Percentiles rank a stretch among this genome's conserved stretches.
These are phyloP conservation scores for Mycosphaerella arachidis DNA, from an alignment of 2,329 filamentous ascomycete genomes.

Conservation along the genomic window DNA sequence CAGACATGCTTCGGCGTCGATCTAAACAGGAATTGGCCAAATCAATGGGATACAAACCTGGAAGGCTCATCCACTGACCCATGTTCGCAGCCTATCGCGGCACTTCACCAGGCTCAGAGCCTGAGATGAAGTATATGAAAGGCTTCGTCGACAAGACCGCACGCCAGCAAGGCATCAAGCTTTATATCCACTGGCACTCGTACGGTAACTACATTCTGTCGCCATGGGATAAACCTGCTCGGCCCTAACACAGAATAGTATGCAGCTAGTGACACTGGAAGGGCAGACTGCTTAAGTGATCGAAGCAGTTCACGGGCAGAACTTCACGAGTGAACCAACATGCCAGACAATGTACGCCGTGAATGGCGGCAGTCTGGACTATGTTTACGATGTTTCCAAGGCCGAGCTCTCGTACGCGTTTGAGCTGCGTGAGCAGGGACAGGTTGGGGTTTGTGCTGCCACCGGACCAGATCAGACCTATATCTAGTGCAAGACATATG, in stretches of 20 bases:
- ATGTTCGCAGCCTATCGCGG: too few species aligned
- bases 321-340: background rate
- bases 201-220: background rate
- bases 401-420: background rate
- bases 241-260: background rate
- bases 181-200: background rate
- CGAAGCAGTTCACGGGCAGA: background rate
- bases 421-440: background rate
- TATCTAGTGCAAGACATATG: background rate
- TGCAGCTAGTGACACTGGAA: background rate
- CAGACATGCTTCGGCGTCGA: too few species aligned
- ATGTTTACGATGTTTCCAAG: background rate
- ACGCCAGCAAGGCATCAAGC: too few species aligned
- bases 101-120: too few species aligned
- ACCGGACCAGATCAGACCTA: background rate
- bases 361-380: background rate
- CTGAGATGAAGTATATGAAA: too few species aligned
- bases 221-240: background rate
- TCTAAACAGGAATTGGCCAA: too few species aligned
- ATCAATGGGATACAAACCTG: too few species aligned
- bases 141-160: too few species aligned
- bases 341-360: background rate
- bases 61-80: too few species aligned
- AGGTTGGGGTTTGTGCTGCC: background rate
- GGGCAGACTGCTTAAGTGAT: background rate